Percentiles rank a stretch among this genome's conserved stretches.
phyloP scores from a whole-genome alignment of 2,329 filamentous ascomycete genomes.

The Thermoascus crustaceus region DNA sequence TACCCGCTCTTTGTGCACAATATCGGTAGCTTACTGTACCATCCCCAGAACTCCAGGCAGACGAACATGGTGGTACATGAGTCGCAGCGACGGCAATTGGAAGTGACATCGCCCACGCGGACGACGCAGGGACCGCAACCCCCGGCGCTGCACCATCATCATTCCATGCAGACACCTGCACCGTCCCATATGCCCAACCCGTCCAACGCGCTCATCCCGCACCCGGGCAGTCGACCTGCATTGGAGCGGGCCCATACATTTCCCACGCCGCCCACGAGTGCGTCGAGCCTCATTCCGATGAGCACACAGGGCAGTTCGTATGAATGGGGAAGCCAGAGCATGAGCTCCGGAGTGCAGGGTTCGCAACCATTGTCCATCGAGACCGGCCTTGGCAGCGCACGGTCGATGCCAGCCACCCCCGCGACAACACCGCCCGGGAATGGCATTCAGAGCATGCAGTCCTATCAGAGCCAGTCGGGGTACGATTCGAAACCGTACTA shows the following conservation, averaged over 20 bases:
- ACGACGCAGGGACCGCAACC: conserved; percentile 61
- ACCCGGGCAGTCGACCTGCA: conserved; percentile 57
- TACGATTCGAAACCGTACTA: conserved; percentile 82
- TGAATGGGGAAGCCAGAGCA: conserved; percentile 64
- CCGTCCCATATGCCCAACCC: conserved; percentile 58
- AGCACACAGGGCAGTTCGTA: conserved; percentile 65
- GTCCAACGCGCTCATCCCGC: conserved; percentile 54
- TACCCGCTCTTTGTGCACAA: conserved; percentile 98
- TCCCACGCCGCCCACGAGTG: conserved; percentile 85
- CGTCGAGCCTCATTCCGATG: conserved; percentile 77
- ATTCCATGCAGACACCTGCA: conserved; percentile 56
- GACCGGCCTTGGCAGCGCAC: conserved; percentile 65
- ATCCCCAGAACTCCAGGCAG: conserved; percentile 71
- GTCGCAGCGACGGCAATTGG: conserved; percentile 65
- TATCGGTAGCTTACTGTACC: conserved; percentile 86
- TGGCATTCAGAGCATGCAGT: conserved; percentile 66
- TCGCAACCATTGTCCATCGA: conserved; percentile 73
- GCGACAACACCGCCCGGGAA: conserved; percentile 80
- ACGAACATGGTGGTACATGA: conserved; percentile 83
- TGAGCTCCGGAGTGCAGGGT: conserved; percentile 53
- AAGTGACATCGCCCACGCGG: conserved; percentile 49
- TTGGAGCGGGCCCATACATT: conserved; percentile 86
- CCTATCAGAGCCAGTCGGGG: conserved; percentile 61
- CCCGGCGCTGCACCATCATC: conserved; percentile 53
- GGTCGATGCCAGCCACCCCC: conserved; percentile 84